Conservation (phyloP, 768 basidiomycete genomes). For the Leccinum boreale region DNA sequence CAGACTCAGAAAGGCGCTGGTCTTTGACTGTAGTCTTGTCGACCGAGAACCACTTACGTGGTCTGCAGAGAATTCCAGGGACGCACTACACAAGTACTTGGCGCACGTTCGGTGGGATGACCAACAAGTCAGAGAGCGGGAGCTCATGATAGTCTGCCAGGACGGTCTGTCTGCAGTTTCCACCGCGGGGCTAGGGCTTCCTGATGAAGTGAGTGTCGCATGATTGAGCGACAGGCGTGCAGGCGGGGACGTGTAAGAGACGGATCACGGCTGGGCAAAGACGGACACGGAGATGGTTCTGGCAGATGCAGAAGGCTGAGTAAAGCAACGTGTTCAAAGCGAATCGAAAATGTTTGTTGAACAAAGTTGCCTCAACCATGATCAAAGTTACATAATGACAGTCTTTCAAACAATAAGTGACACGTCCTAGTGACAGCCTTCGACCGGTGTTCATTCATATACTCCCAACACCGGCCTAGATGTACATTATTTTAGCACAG, state of each 20-base stretch:
- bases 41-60: too few relatives aligned
- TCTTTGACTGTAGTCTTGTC: too few relatives aligned
- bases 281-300: conserved; percentile 16
- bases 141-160: too few relatives aligned
- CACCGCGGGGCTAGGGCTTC: too few relatives aligned
- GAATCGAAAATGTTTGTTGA: neutral
- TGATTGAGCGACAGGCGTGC: too few relatives aligned
- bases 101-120: conserved; percentile 11
- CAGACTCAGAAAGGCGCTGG: too few relatives aligned
- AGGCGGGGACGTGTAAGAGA: conserved; percentile 7
- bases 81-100: conserved; percentile 22
- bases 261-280: too few relatives aligned
- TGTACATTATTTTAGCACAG: neutral
- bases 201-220: too few relatives aligned
- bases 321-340: neutral
- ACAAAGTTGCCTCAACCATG: neutral
- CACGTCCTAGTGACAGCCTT: neutral
- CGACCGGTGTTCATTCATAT: neutral
- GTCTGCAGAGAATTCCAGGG: too few relatives aligned
- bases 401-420: too few relatives aligned
- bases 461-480: neutral
- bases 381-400: neutral
- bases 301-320: neutral
- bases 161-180: too few relatives aligned
- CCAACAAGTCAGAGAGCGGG: neutral